Conservation (phyloP, 108 stramenopile species). For the Discostella pseudostelligera region DNA sequence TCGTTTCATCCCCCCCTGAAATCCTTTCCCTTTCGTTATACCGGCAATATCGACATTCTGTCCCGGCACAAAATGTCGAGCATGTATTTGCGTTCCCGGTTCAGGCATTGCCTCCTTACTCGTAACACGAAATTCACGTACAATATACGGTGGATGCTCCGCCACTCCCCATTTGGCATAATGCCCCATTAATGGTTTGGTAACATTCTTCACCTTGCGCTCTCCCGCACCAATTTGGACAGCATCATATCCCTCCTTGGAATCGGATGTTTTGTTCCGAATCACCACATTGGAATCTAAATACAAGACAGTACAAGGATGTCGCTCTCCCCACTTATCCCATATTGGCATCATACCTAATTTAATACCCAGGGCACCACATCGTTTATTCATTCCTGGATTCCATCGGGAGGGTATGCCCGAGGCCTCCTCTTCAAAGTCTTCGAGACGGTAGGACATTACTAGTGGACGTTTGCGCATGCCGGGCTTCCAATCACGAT, state of each 20-base stretch:
- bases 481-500: constrained; percentile 83
- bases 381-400: constrained; percentile 65
- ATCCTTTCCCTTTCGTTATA: constrained; percentile 96
- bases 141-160: constrained; percentile 75
- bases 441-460: constrained; percentile 60
- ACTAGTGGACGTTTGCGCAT: constrained; percentile 77
- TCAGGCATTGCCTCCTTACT: constrained; percentile 74
- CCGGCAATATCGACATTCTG: constrained; percentile 95
- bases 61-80: constrained; percentile 96
- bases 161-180: constrained; percentile 55
- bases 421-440: constrained; percentile 66
- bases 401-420: constrained; percentile 63
- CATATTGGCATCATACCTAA: constrained; percentile 97
- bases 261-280: constrained; percentile 81
- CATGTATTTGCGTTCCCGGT: constrained; percentile 80
- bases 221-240: constrained; percentile 95
- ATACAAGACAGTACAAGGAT: constrained; percentile 91
- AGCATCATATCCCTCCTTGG: constrained; percentile 84
- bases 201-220: constrained; percentile 88
- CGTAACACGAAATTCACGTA: constrained; percentile 82
- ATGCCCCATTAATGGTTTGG: constrained; percentile 66
- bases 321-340: constrained; percentile 95
- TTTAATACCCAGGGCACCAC: constrained; percentile 93
- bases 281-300: constrained; percentile 90
- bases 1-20: constrained; percentile 98